phyloP scores from a whole-genome alignment of 352 stramenopile species.

The Globisporangium orthogonon region DNA sequence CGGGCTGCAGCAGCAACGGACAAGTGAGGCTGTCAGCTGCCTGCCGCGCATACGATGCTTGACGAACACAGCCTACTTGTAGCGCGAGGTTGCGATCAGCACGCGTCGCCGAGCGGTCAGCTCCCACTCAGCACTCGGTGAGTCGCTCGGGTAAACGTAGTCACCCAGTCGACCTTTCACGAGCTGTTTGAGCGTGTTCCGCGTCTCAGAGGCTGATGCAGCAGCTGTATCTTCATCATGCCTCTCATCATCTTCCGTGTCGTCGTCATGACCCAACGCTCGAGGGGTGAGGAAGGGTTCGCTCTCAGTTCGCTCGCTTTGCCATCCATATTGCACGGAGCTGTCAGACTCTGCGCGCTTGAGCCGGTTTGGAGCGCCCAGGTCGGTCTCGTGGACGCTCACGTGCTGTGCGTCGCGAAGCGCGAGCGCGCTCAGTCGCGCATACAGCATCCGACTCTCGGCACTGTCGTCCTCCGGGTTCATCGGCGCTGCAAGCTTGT shows the following conservation, averaged over 20 bases:
- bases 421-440: constrained; percentile 44
- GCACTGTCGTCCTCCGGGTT: constrained; percentile 32
- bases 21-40: neutral
- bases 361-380: constrained; percentile 2
- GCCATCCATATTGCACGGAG: constrained; percentile 33
- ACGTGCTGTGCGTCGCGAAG: constrained; percentile 30
- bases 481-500: constrained; percentile 39
- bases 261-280: constrained; percentile 19
- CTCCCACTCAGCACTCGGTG: constrained; percentile 50
- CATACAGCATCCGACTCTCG: constrained; percentile 63
- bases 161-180: constrained; percentile 51
- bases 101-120: constrained; percentile 43
- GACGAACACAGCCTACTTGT: constrained; percentile 38
- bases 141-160: constrained; percentile 66
- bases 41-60: too few relatives aligned
- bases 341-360: constrained; percentile 29
- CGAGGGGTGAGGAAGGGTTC: constrained; percentile 25
- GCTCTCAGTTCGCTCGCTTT: constrained; percentile 24
- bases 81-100: constrained; percentile 60
- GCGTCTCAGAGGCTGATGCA: constrained; percentile 1
- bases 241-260: constrained; percentile 22
- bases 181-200: constrained; percentile 53
- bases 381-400: neutral
- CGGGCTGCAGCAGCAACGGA: constrained; percentile 24
- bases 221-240: neutral